A percentile compares a stretch with the other conserved stretches of the same genome.
Evolutionary conservation across 768 basidiomycete genomes (phyloP).

Genomic region (Tulasnella sp.): DNA sequence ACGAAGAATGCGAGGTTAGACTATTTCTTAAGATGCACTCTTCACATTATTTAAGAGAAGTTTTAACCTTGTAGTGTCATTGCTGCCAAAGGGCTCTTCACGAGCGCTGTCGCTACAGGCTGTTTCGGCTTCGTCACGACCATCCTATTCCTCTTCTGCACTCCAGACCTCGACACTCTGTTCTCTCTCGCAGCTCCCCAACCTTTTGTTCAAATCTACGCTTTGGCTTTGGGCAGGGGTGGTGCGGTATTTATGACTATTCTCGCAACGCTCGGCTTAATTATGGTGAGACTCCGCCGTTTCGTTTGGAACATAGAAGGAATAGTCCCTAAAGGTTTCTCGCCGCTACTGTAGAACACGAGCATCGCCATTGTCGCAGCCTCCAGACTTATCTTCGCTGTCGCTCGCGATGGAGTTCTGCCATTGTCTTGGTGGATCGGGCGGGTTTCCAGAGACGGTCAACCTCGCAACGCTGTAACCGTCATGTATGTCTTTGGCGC

Average conservation of each 20-base stretch:
- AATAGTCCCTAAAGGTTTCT: not conserved
- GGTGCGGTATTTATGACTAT: constrained; percentile 84
- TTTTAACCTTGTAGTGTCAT: constrained; percentile 50
- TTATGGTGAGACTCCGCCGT: constrained; percentile 54
- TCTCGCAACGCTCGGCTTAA: constrained; percentile 78
- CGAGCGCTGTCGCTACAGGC: constrained; percentile 72
- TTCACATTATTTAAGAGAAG: not conserved
- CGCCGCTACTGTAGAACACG: constrained; percentile 59
- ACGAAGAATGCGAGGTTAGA: constrained; percentile 70
- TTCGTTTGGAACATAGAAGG: not conserved
- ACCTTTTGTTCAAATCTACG: constrained; percentile 87
- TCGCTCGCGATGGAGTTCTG: constrained; percentile 90
- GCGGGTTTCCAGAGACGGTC: constrained; percentile 61
- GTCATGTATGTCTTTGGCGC: constrained; percentile 81
- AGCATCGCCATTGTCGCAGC: constrained; percentile 84
- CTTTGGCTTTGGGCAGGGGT: constrained; percentile 72
- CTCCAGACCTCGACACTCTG: constrained; percentile 69
- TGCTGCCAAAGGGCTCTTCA: constrained; percentile 79
- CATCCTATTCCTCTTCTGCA: constrained; percentile 81
- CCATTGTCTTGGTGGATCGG: constrained; percentile 83
- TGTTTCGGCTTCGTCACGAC: constrained; percentile 72
- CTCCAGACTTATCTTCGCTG: constrained; percentile 83
- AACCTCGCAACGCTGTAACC: constrained; percentile 81
- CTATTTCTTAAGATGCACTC: not conserved
- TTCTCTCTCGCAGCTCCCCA: constrained; percentile 80